phyloP scores from a whole-genome alignment of 257 asterid genomes.

The Solanum chaucha region DNA sequence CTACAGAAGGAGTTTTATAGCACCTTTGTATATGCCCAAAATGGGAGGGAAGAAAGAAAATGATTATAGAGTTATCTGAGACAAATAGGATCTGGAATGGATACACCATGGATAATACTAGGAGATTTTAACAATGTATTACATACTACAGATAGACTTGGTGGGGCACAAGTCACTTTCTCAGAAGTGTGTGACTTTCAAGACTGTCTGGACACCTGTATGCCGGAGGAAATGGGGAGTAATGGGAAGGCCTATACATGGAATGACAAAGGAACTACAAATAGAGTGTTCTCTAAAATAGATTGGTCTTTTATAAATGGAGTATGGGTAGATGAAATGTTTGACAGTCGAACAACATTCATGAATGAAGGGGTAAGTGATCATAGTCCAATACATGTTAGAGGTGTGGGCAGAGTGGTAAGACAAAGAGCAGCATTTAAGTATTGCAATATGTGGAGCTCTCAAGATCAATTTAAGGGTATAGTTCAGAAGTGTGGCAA shows the following conservation, averaged over 20 bases:
- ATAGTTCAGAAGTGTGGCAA: too few species aligned
- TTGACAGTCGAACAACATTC: background rate
- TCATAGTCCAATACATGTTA: background rate
- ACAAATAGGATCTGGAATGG: background rate
- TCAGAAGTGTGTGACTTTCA: background rate
- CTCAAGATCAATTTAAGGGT: too few species aligned
- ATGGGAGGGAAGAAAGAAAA: background rate
- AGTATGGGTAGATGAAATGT: too few species aligned
- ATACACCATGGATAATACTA: background rate
- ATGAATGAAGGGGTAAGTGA: background rate
- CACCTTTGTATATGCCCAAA: background rate
- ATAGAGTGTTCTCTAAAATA: background rate
- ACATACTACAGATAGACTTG: background rate
- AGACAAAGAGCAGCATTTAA: too few species aligned
- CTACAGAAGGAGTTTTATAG: background rate
- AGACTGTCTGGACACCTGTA: background rate
- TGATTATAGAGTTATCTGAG: background rate
- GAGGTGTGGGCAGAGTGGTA: background rate
- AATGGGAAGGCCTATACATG: background rate
- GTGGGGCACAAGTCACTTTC: background rate
- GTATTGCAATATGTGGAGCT: background rate
- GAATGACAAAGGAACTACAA: background rate
- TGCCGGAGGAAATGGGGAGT: background rate
- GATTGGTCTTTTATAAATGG: background rate
- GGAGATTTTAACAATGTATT: background rate